These are phyloP conservation scores for Bipolaris oryzae DNA, from an alignment of 2,329 filamentous ascomycete genomes.

Conservation along the genomic window DNA sequence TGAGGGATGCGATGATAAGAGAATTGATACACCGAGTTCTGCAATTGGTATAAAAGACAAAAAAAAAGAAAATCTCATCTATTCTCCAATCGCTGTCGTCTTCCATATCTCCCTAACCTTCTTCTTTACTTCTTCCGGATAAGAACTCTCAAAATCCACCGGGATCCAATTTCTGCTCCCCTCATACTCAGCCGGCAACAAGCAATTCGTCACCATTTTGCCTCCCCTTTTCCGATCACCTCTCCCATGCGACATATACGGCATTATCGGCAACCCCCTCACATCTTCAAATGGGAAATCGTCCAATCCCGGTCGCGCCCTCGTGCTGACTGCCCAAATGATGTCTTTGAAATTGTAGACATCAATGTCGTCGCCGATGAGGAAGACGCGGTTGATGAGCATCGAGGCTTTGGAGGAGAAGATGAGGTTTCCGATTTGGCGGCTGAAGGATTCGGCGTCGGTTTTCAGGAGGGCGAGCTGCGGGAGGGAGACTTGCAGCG, in stretches of 20 bases:
- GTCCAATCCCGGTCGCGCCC: not conserved
- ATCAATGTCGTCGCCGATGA: not conserved
- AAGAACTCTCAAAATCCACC: constrained; percentile 1
- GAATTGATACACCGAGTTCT: not conserved
- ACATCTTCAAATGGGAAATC: not conserved
- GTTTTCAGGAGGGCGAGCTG: not conserved
- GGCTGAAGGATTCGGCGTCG: not conserved
- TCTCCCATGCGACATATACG: not conserved
- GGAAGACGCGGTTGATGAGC: not conserved
- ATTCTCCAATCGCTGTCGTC: not conserved
- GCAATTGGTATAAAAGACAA: not conserved
- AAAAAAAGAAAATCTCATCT: not conserved
- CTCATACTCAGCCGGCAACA: not conserved
- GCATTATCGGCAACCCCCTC: not conserved
- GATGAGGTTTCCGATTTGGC: not conserved
- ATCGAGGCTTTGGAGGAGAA: not conserved
- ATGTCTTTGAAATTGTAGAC: not conserved
- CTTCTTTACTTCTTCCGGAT: not conserved
- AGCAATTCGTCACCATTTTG: not conserved
- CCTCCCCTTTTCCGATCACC: not conserved
- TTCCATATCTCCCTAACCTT: not conserved
- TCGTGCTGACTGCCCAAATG: not conserved
- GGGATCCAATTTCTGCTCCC: not conserved
- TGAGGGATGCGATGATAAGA: not conserved
- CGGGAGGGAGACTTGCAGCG: not conserved